phyloP scores from a whole-genome alignment of 768 basidiomycete species.

The Kwoniella heveanensis region DNA sequence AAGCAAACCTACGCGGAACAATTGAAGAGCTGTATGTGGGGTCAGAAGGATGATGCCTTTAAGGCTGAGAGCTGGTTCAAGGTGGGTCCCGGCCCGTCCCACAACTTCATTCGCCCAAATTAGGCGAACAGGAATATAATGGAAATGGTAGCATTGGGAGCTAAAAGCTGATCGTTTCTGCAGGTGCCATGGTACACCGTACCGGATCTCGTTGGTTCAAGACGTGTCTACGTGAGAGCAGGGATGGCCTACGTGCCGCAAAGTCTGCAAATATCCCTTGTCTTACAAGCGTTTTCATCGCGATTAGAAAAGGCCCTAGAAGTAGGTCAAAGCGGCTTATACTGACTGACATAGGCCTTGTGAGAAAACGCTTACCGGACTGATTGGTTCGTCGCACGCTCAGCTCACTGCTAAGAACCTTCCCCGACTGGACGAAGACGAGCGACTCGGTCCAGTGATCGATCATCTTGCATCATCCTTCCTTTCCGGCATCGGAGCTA shows the following conservation, averaged over 20 bases:
- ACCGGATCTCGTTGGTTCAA: conserved; percentile 81
- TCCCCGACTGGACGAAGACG: conserved; percentile 91
- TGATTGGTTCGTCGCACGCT: too few relatives aligned
- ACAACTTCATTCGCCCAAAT: not conserved
- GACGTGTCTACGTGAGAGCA: conserved; percentile 72
- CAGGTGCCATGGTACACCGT: conserved; percentile 97
- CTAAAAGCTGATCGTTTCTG: not conserved
- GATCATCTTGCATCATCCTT: conserved; percentile 92
- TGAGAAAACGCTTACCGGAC: not conserved
- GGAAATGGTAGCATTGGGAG: not conserved
- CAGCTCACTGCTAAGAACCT: conserved; percentile 83
- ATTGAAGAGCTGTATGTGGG: conserved; percentile 61
- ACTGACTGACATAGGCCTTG: too few relatives aligned
- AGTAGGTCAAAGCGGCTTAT: conserved; percentile 61
- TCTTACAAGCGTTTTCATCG: conserved; percentile 80
- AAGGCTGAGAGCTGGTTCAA: conserved; percentile 73
- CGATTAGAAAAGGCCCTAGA: conserved; percentile 74
- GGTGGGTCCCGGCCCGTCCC: conserved; percentile 57
- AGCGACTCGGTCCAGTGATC: conserved; percentile 82
- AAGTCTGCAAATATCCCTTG: conserved; percentile 75
- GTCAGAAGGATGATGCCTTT: conserved; percentile 58
- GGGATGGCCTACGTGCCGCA: conserved; percentile 89
- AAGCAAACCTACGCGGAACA: conserved; percentile 60
- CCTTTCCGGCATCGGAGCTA: conserved; percentile 77
- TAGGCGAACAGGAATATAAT: not conserved